Evolutionary conservation across 1,284 basidiomycete genomes (phyloP).

Genomic region (Leccinum pachyderme): DNA sequence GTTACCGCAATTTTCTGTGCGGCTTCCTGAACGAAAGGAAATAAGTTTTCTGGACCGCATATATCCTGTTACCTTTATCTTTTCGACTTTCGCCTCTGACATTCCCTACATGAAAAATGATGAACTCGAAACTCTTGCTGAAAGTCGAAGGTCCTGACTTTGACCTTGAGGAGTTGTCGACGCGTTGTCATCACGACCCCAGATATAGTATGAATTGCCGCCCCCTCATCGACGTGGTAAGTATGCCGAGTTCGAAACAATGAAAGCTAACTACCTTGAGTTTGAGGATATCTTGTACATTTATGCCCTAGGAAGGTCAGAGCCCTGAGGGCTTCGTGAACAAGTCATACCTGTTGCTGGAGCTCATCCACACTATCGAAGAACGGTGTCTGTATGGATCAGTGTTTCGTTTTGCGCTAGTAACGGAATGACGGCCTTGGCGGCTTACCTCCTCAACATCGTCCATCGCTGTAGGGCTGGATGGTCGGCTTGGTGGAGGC

Average conservation of each 20-base stretch:
- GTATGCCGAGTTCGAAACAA: background rate
- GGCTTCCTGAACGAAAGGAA: slow-evolving; percentile 59
- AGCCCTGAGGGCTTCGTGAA: background rate
- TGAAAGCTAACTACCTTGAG: slow-evolving; percentile 61
- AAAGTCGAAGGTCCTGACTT: slow-evolving; percentile 48
- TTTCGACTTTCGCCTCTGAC: slow-evolving; percentile 92
- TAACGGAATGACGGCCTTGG: background rate
- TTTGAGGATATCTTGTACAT: slow-evolving; percentile 90
- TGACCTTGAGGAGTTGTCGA: slow-evolving; percentile 86
- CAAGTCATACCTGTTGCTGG: slow-evolving; percentile 72
- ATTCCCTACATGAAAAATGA: slow-evolving; percentile 53
- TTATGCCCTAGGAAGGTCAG: slow-evolving; percentile 69
- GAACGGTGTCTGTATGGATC: slow-evolving; percentile 45
- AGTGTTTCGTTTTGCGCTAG: background rate
- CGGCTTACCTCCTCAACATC: slow-evolving; percentile 44
- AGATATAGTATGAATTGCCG: slow-evolving; percentile 75
- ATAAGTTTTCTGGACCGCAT: slow-evolving; percentile 20
- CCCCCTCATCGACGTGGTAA: slow-evolving; percentile 43
- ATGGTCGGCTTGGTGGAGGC: slow-evolving; percentile 38
- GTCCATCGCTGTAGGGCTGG: slow-evolving; percentile 39
- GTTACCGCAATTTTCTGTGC: slow-evolving; percentile 78
- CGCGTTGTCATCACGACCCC: slow-evolving; percentile 86
- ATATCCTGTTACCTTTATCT: slow-evolving; percentile 71
- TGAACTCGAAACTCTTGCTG: slow-evolving; percentile 3
- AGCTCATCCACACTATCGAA: slow-evolving; percentile 86